Conservation (phyloP, 108 stramenopile species). For the Skeletonema menzelii region DNA sequence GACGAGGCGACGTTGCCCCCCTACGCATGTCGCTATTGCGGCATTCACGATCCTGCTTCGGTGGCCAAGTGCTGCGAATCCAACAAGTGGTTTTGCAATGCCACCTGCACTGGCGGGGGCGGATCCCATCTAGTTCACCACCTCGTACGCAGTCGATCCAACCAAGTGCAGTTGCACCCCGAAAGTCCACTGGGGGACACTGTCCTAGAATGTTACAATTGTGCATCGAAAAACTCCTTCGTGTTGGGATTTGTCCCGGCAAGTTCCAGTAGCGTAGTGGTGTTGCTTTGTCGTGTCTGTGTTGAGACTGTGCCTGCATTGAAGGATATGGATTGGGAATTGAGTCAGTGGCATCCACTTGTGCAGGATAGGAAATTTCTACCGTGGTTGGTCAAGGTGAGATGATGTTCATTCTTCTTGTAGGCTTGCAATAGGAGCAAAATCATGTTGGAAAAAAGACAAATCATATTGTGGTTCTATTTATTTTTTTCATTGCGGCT, state of each 20-base stretch:
- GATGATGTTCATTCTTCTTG: not conserved
- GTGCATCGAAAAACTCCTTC: conserved; percentile 93
- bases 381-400: conserved; percentile 89
- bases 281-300: conserved; percentile 96
- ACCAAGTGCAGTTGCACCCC: conserved; percentile 87
- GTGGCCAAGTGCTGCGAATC: conserved; percentile 95
- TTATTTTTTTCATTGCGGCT: not conserved
- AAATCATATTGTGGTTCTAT: not conserved
- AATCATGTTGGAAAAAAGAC: not conserved
- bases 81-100: conserved; percentile 99
- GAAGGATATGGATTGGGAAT: conserved; percentile 98
- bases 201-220: conserved; percentile 98
- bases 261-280: conserved; percentile 82
- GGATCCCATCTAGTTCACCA: conserved; percentile 96
- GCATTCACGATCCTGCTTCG: conserved; percentile 92
- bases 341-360: conserved; percentile 94
- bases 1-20: conserved; percentile 81
- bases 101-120: conserved; percentile 68
- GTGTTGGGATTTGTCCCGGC: conserved; percentile 98
- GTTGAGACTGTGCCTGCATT: conserved; percentile 91
- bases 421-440: not conserved
- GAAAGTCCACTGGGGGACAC: conserved; percentile 94
- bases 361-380: conserved; percentile 94
- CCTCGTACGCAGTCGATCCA: conserved; percentile 78
- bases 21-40: conserved; percentile 95